A percentile compares a stretch with the other conserved stretches of the same genome.
phyloP scores from a whole-genome alignment of 1,139 yeast genomes.

The Blastobotrys capitulatus region DNA sequence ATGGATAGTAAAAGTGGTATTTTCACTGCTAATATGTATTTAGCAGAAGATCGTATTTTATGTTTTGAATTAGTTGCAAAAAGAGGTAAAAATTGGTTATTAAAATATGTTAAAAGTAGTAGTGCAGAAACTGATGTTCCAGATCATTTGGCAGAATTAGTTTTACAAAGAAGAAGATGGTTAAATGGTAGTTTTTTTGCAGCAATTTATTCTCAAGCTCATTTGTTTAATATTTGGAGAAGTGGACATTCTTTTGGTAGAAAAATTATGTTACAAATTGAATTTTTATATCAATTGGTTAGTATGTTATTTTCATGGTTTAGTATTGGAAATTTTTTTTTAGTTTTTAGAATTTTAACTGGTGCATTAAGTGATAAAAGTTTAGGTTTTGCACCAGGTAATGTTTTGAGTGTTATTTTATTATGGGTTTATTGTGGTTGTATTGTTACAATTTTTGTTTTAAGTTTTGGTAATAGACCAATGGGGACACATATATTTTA shows the following conservation, averaged over 20 bases:
- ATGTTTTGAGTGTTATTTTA: slow-evolving; percentile 70
- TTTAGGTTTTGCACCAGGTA: slow-evolving; percentile 63
- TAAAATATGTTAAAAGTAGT: slow-evolving; percentile 69
- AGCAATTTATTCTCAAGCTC: slow-evolving; percentile 68
- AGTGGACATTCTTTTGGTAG: slow-evolving; percentile 60
- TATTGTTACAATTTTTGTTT: slow-evolving; percentile 81
- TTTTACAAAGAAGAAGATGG: slow-evolving; percentile 80
- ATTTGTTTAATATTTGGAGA: slow-evolving; percentile 65
- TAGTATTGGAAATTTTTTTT: slow-evolving; percentile 67
- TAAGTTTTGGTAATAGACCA: slow-evolving; percentile 92
- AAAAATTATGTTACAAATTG: slow-evolving; percentile 59
- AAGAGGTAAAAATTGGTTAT: slow-evolving; percentile 51
- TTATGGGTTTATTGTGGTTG: slow-evolving; percentile 88
- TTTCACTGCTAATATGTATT: slow-evolving; percentile 76
- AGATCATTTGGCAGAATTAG: slow-evolving; percentile 62
- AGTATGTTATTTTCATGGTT: slow-evolving; percentile 74
- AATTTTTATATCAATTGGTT: slow-evolving; percentile 63
- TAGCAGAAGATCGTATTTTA: slow-evolving; percentile 78
- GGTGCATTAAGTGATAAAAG: slow-evolving; percentile 55
- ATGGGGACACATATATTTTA: slow-evolving; percentile 84
- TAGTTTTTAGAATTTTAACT: slow-evolving; percentile 72
- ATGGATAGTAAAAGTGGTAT: slow-evolving; percentile 54
- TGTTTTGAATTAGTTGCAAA: slow-evolving; percentile 84
- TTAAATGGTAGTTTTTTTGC: slow-evolving; percentile 82
- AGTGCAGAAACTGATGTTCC: slow-evolving; percentile 85